These are phyloP conservation scores for Xanthoconium stramineum DNA, from an alignment of 768 basidiomycete genomes.

Conservation along the genomic window DNA sequence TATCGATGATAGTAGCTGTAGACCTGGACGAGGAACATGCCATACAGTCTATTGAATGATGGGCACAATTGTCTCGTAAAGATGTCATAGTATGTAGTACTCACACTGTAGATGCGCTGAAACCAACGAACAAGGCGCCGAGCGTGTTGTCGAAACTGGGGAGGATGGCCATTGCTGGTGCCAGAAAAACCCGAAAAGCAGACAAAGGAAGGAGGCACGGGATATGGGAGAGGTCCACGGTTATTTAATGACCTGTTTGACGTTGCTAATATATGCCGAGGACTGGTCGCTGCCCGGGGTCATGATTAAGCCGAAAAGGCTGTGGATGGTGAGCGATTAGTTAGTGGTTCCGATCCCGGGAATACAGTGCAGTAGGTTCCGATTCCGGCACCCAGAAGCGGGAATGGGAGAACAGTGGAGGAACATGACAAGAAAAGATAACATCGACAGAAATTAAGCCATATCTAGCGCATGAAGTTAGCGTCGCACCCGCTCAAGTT, in stretches of 20 bases:
- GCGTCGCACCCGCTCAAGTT: constrained; percentile 1
- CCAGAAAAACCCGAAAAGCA: neutral
- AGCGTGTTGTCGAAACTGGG: constrained; percentile 45
- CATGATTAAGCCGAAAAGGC: constrained; percentile 6
- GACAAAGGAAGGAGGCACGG: neutral
- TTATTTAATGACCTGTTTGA: neutral
- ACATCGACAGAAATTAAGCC: constrained; percentile 5
- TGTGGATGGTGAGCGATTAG: neutral
- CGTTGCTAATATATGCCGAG: constrained; percentile 10
- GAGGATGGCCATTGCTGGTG: constrained; percentile 14
- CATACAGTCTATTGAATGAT: constrained; percentile 42
- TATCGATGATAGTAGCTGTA: constrained; percentile 55
- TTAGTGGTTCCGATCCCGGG: neutral
- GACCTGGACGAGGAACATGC: constrained; percentile 51
- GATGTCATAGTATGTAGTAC: neutral
- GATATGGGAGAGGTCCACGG: neutral
- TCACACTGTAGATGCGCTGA: constrained; percentile 43
- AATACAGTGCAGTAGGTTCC: neutral
- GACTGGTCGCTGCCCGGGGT: constrained; percentile 2
- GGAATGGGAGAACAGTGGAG: neutral
- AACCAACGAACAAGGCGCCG: constrained; percentile 60
- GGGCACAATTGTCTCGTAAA: constrained; percentile 6
- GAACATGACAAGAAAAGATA: neutral
- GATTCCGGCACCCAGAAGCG: neutral
- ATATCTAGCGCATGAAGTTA: neutral